These are phyloP conservation scores for Neopestalotiopsis rosae DNA, from an alignment of 2,329 filamentous ascomycete genomes.

Conservation along the genomic window DNA sequence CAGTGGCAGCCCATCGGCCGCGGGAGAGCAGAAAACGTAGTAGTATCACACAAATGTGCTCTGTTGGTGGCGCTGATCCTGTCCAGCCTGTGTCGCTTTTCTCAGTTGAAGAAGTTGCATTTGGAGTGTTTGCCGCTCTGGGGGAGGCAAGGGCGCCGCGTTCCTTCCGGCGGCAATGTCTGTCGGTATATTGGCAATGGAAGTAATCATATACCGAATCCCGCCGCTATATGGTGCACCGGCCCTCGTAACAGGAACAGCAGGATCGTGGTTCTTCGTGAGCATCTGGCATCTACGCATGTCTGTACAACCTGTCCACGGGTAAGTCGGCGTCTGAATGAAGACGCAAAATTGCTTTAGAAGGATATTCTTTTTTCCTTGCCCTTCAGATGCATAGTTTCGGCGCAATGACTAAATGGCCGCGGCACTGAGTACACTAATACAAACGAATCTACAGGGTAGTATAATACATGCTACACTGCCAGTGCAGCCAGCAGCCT, in stretches of 20 bases:
- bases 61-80: neutral
- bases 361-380: neutral
- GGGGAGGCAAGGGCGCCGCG: neutral
- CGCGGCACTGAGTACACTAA: neutral
- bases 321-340: neutral
- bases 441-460: neutral
- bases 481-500: neutral
- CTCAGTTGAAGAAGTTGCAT: neutral
- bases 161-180: neutral
- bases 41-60: neutral
- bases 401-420: slow-evolving; percentile 12
- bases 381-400: neutral
- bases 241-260: neutral
- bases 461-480: neutral
- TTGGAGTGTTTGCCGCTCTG: neutral
- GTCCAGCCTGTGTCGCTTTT: neutral
- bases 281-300: no score
- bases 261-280: neutral
- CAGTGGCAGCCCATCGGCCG: neutral
- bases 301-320: neutral
- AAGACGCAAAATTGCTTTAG: neutral
- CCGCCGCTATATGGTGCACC: neutral
- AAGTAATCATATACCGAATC: neutral
- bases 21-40: neutral
- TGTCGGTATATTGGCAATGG: neutral